These are phyloP conservation scores for Raphanus sativus DNA, from an alignment of 345 rosid genomes.

Conservation along the genomic window DNA sequence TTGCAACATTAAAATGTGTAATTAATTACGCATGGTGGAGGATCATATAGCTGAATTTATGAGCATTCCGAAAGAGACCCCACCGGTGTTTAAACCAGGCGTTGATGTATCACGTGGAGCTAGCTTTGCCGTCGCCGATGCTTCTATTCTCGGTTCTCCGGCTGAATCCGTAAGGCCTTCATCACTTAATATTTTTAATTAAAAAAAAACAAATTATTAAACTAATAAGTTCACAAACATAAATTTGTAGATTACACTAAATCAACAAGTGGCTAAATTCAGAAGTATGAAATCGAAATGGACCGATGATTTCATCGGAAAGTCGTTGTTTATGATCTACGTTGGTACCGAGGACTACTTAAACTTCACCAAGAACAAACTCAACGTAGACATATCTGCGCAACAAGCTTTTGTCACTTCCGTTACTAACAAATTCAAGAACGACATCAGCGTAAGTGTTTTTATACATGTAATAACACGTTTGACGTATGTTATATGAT, in stretches of 20 bases:
- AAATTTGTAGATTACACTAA: constrained; percentile 14
- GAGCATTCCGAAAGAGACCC: constrained; percentile 19
- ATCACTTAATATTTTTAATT: no score
- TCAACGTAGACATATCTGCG: constrained; percentile 1
- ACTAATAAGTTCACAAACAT: neutral
- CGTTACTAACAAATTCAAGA: constrained; percentile 16
- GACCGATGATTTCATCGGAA: neutral
- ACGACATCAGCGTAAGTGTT: constrained; percentile 19
- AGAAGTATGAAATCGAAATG: neutral
- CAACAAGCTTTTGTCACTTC: constrained; percentile 28
- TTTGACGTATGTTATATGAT: neutral
- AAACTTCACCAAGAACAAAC: constrained; percentile 13
- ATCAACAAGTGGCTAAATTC: constrained; percentile 19
- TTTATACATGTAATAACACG: neutral
- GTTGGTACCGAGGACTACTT: constrained; percentile 33
- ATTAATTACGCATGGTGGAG: no score
- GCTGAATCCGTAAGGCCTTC: constrained; percentile 11
- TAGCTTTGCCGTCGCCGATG: constrained; percentile 34
- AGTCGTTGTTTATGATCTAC: constrained; percentile 27
- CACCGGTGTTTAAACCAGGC: constrained; percentile 18
- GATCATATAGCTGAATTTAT: constrained; percentile 21
- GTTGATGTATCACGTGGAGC: constrained; percentile 27
- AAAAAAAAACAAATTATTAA: no score
- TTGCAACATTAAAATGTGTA: no score
- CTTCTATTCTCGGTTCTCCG: constrained; percentile 20